Evolutionary conservation across 169 alveolate genomes (phyloP).

Genomic region (Theileria annulata): DNA sequence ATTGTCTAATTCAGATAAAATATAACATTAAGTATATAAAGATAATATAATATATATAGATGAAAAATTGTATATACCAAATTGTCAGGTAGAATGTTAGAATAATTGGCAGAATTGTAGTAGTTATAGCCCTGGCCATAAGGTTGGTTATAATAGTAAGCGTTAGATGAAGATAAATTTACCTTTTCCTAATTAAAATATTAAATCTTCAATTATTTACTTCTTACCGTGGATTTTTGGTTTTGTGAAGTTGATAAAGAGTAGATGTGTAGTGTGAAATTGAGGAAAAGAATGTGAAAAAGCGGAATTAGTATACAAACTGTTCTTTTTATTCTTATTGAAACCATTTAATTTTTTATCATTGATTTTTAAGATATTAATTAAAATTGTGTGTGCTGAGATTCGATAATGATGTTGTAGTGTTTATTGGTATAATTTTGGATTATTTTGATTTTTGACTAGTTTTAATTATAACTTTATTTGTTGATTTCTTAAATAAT

Average conservation of each 20-base stretch:
- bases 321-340: conserved; percentile 1
- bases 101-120: neutral
- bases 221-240: conserved; percentile 6
- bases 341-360: conserved; percentile 1
- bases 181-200: neutral
- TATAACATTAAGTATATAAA: conserved; percentile 2
- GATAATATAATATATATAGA: neutral
- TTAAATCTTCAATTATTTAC: neutral
- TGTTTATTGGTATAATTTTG: neutral
- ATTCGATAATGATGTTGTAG: conserved; percentile 4
- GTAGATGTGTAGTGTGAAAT: neutral
- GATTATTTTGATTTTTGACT: neutral
- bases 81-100: conserved; percentile 7
- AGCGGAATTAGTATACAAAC: neutral
- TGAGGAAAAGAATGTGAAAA: neutral
- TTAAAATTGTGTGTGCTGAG: neutral
- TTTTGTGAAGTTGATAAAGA: neutral
- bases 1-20: conserved; percentile 33
- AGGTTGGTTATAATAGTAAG: neutral
- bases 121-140: neutral
- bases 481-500: neutral
- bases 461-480: neutral
- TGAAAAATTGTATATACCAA: neutral
- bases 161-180: neutral
- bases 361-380: neutral